These are phyloP conservation scores for Gynochthodes officinalis DNA, from an alignment of 257 asterid genomes.

Conservation along the genomic window DNA sequence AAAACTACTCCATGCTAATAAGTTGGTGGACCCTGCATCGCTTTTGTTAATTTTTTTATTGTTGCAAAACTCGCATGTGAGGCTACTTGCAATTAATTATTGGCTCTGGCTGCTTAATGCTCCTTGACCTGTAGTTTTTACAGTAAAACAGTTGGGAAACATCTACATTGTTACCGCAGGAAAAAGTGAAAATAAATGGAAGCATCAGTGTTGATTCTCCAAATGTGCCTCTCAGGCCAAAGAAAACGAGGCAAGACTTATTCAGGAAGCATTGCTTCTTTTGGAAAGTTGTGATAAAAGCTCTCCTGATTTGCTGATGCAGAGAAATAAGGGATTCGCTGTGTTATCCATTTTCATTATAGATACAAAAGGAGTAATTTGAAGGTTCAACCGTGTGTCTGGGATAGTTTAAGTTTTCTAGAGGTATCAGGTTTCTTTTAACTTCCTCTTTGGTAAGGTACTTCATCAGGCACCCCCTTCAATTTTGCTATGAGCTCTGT, in stretches of 20 bases:
- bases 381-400: neutral
- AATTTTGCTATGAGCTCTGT: slow-evolving; percentile 33
- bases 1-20: neutral
- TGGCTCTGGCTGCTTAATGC: neutral
- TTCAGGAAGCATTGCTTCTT: slow-evolving; percentile 30
- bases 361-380: neutral
- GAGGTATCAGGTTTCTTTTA: slow-evolving; percentile 1
- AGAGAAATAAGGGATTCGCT: neutral
- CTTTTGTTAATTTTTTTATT: neutral
- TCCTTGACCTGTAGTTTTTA: neutral
- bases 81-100: neutral
- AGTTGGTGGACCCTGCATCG: neutral
- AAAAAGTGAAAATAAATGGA: slow-evolving; percentile 17
- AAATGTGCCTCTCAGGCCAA: slow-evolving; percentile 7
- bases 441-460: neutral
- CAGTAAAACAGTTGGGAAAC: neutral
- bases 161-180: slow-evolving; percentile 10
- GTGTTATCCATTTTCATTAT: neutral
- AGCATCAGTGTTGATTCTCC: slow-evolving; percentile 19
- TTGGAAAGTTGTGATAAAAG: slow-evolving; percentile 10
- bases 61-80: neutral
- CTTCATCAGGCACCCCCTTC: slow-evolving; percentile 6
- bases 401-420: neutral
- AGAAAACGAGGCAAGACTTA: neutral
- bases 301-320: neutral